Percentiles rank a stretch among this genome's conserved stretches.
Conservation (phyloP, 257 asterid genomes). For the Cynanchum wilfordii region DNA sequence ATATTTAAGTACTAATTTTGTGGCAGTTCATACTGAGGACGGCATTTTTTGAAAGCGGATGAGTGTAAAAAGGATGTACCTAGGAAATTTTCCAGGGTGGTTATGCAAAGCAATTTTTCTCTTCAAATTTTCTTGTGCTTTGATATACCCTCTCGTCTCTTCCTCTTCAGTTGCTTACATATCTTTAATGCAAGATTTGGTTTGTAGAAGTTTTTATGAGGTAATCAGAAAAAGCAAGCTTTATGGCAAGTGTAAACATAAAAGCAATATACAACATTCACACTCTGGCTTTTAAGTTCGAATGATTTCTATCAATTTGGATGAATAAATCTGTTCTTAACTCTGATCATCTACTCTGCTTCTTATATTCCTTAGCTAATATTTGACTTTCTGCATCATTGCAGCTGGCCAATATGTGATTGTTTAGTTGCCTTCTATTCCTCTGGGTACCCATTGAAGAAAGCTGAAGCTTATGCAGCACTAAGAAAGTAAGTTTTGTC, state of each 20-base stretch:
- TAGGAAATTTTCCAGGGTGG: background rate
- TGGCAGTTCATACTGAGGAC: background rate
- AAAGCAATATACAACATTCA: background rate
- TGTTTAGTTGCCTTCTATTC: slow-evolving; percentile 94
- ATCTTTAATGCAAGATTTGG: background rate
- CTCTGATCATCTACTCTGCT: background rate
- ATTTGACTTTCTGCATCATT: slow-evolving; percentile 5
- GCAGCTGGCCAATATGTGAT: slow-evolving; percentile 95
- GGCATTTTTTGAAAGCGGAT: too few species aligned
- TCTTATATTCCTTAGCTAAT: slow-evolving; percentile 6
- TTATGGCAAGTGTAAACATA: background rate
- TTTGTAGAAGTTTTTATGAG: background rate
- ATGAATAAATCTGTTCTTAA: background rate
- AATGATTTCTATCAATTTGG: background rate
- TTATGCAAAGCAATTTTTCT: background rate
- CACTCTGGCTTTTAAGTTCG: background rate
- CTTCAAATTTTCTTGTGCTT: background rate
- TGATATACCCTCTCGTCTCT: background rate
- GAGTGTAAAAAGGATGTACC: background rate
- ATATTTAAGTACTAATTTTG: background rate
- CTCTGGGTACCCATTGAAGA: slow-evolving; percentile 70
- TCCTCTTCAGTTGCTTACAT: background rate
- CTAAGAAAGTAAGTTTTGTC: slow-evolving; percentile 62
- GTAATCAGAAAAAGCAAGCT: background rate
- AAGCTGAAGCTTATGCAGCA: slow-evolving; percentile 87